Conservation (phyloP, 2,329 filamentous ascomycete genomes). For the Fusarium marasasianum region DNA sequence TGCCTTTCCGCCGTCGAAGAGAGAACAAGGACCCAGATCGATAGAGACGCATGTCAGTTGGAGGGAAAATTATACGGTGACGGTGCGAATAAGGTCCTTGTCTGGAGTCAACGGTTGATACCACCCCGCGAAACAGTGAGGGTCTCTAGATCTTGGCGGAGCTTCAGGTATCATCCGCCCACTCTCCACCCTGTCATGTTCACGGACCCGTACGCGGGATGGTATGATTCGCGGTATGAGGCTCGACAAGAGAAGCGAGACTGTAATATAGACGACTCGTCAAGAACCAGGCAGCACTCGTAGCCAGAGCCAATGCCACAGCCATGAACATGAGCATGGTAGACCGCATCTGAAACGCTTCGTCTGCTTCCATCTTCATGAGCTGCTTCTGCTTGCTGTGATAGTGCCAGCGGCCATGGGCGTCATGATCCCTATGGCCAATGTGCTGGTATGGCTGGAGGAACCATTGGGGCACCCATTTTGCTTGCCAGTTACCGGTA, state of each 20-base stretch:
- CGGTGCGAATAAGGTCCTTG: not conserved
- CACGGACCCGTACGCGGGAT: constrained; percentile 7
- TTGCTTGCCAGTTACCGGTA: constrained; percentile 44
- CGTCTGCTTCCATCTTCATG: constrained; percentile 68
- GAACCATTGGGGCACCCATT: constrained; percentile 31
- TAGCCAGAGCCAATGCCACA: constrained; percentile 34
- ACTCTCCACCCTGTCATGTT: not conserved
- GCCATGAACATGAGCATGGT: constrained; percentile 62
- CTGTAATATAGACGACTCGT: constrained; percentile 26
- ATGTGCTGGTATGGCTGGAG: constrained; percentile 53
- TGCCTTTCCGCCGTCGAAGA: not conserved
- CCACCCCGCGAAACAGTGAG: not conserved
- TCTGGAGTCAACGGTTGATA: not conserved
- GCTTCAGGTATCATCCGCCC: not conserved
- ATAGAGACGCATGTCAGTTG: not conserved
- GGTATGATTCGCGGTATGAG: constrained; percentile 8
- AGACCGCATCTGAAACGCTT: constrained; percentile 69
- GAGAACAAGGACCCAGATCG: not conserved
- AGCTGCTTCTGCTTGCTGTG: constrained; percentile 68
- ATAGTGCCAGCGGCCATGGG: constrained; percentile 54
- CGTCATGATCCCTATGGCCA: constrained; percentile 33
- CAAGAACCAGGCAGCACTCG: constrained; percentile 24
- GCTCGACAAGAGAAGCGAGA: constrained; percentile 14
- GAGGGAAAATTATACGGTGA: not conserved
- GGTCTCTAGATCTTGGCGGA: not conserved